These are phyloP conservation scores for Phytopythium litorale DNA, from an alignment of 352 stramenopile genomes.

Conservation along the genomic window DNA sequence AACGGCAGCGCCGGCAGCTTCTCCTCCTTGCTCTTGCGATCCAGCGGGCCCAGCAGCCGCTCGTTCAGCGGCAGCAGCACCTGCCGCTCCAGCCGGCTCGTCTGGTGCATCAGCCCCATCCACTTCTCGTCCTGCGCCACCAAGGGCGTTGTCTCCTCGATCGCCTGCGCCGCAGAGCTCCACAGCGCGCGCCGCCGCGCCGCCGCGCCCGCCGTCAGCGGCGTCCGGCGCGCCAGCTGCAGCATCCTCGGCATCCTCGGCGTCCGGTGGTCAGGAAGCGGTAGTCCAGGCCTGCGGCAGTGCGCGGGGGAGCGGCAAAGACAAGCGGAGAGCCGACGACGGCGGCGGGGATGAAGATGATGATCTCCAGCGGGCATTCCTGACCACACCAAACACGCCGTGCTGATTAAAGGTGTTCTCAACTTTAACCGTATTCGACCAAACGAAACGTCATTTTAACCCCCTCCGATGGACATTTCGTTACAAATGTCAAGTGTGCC, in stretches of 20 bases:
- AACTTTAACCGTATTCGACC: no score
- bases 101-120: slow-evolving; percentile 83
- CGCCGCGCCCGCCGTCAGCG: slow-evolving; percentile 5
- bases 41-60: slow-evolving; percentile 81
- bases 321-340: no score
- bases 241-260: background rate
- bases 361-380: no score
- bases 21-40: slow-evolving; percentile 87
- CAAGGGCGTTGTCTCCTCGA: slow-evolving; percentile 13
- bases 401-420: no score
- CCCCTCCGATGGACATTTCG: no score
- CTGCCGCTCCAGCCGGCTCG: slow-evolving; percentile 60
- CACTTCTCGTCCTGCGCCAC: slow-evolving; percentile 65
- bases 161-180: slow-evolving; percentile 19
- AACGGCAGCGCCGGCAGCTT: slow-evolving; percentile 95
- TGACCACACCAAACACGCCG: no score
- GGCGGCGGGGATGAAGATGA: no score
- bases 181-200: slow-evolving; percentile 13
- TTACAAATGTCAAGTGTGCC: no score
- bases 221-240: slow-evolving; percentile 1
- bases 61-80: slow-evolving; percentile 84
- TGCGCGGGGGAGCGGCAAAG: no score
- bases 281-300: no score
- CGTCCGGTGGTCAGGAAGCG: slow-evolving; percentile 1
- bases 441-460: no score